A percentile compares a stretch with the other conserved stretches of the same genome.
phyloP scores from a whole-genome alignment of 2,329 filamentous ascomycete genomes.

The Stagonosporopsis cucurbitacearum region DNA sequence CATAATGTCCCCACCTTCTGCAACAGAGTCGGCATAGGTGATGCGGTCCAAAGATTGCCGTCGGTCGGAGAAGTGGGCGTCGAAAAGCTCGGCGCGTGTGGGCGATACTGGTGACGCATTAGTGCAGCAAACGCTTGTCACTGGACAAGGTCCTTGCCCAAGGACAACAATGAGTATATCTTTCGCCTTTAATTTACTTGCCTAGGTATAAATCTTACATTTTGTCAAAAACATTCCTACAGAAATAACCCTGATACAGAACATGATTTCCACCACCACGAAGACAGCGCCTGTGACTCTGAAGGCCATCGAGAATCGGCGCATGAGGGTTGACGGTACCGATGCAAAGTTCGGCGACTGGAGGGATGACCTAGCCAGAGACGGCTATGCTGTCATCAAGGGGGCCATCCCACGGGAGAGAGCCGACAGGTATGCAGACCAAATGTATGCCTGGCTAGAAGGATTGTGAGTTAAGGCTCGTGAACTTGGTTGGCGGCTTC shows the following conservation, averaged over 20 bases:
- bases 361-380: conserved; percentile 44
- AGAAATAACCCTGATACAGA: no score
- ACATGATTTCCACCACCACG: conserved; percentile 24
- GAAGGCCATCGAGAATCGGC: conserved; percentile 11
- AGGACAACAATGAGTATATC: background rate
- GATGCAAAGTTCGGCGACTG: conserved; percentile 42
- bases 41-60: background rate
- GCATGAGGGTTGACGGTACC: conserved; percentile 27
- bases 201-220: background rate
- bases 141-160: background rate
- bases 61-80: conserved; percentile 2
- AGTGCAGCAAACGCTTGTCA: background rate
- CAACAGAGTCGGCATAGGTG: background rate
- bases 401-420: conserved; percentile 53
- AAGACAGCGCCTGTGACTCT: conserved; percentile 19
- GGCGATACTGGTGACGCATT: background rate
- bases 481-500: background rate
- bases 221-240: background rate
- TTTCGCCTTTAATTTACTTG: background rate
- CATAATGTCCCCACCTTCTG: background rate
- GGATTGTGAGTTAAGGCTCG: conserved; percentile 33
- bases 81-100: background rate
- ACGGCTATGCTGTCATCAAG: conserved; percentile 58
- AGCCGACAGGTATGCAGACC: conserved; percentile 46
- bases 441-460: conserved; percentile 40